phyloP scores from a whole-genome alignment of 2,329 filamentous ascomycete genomes.

The Cladophialophora yegresii region DNA sequence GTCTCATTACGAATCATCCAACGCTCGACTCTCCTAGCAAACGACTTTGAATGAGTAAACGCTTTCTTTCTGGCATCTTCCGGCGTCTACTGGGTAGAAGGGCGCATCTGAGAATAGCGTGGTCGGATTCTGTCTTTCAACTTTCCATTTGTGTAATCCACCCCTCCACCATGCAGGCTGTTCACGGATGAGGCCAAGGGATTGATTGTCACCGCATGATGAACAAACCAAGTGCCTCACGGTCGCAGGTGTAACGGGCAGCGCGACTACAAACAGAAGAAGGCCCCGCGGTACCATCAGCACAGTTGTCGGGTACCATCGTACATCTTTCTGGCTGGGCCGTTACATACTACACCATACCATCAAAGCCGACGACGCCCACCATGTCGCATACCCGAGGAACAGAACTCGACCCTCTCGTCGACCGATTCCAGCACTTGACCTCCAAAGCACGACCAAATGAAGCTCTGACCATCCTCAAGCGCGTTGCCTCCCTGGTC shows the following conservation, averaged over 20 bases:
- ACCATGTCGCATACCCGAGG: conserved; percentile 23
- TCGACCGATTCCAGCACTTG: conserved; percentile 57
- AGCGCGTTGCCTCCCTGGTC: conserved; percentile 81
- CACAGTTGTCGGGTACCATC: background rate
- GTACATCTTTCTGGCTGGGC: background rate
- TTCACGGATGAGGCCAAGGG: background rate
- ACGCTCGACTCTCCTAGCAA: background rate
- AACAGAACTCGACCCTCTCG: conserved; percentile 50
- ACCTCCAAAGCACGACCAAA: conserved; percentile 51
- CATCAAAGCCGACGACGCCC: background rate
- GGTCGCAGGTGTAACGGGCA: background rate
- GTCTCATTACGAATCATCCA: conserved; percentile 28
- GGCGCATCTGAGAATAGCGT: background rate
- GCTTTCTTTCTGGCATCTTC: conserved; percentile 22
- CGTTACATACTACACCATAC: background rate
- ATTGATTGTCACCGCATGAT: background rate
- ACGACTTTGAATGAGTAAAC: background rate
- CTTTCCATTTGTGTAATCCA: background rate
- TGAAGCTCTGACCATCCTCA: conserved; percentile 64
- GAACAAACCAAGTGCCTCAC: background rate
- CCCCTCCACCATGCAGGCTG: background rate
- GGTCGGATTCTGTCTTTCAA: background rate
- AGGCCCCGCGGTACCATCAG: background rate
- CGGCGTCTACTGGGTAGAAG: conserved; percentile 8
- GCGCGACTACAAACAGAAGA: background rate